Evolutionary conservation across 352 stramenopile species (phyloP).

Genomic region (Phytophthora europaea): DNA sequence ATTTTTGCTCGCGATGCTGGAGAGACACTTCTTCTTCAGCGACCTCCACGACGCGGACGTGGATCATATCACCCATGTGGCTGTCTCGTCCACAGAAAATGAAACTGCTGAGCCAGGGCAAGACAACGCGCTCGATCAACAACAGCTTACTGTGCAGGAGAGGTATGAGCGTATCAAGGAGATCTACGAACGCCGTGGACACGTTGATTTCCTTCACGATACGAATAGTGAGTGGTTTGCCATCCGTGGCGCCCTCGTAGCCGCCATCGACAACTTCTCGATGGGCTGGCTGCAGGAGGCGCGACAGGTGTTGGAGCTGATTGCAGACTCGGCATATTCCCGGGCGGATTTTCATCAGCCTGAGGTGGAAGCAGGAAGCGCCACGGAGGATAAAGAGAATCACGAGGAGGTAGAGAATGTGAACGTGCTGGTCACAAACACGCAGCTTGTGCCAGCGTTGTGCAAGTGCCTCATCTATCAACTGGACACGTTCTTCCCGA

Average conservation of each 20-base stretch:
- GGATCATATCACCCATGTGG: constrained; percentile 65
- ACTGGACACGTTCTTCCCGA: constrained; percentile 79
- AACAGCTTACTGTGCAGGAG: constrained; percentile 25
- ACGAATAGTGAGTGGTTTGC: constrained; percentile 75
- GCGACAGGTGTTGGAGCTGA: constrained; percentile 67
- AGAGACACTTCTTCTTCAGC: constrained; percentile 88
- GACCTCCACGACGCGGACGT: constrained; percentile 79
- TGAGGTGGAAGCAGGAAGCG: constrained; percentile 3
- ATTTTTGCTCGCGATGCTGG: constrained; percentile 82
- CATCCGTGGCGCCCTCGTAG: constrained; percentile 68
- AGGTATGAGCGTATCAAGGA: constrained; percentile 76
- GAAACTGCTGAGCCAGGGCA: background rate
- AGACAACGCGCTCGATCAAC: background rate
- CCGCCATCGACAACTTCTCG: constrained; percentile 80
- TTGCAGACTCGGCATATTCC: constrained; percentile 24
- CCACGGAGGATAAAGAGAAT: constrained; percentile 20
- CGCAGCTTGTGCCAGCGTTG: constrained; percentile 78
- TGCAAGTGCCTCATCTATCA: constrained; percentile 90
- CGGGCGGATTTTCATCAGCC: constrained; percentile 1
- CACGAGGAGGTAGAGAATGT: constrained; percentile 60
- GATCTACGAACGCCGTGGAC: constrained; percentile 76
- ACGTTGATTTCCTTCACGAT: constrained; percentile 79
- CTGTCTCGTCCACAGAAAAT: constrained; percentile 1
- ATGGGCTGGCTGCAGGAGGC: constrained; percentile 75
- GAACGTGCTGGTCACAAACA: constrained; percentile 88